phyloP scores from a whole-genome alignment of 192 early-diverging fungal species.

The Podila epigama region DNA sequence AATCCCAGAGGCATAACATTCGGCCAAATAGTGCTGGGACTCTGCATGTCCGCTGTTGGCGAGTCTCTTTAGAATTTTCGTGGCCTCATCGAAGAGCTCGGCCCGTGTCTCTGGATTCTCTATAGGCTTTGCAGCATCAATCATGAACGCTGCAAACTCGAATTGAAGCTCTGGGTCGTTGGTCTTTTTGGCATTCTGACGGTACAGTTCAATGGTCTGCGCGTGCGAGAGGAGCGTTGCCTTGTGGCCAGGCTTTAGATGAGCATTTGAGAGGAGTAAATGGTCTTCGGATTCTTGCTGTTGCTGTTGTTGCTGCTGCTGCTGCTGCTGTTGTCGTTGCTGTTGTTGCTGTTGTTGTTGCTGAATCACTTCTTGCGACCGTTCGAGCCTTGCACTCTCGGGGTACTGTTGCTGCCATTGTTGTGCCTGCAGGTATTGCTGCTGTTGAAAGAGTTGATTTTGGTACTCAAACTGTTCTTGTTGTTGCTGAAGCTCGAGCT shows the following conservation, averaged over 20 bases:
- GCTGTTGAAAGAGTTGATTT: constrained; percentile 20
- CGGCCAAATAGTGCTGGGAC: constrained; percentile 73
- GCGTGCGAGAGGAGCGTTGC: constrained; percentile 58
- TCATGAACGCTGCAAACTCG: constrained; percentile 71
- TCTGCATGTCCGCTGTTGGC: constrained; percentile 65
- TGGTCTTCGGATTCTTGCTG: constrained; percentile 10
- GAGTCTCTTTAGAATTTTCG: constrained; percentile 63
- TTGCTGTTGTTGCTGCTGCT: constrained; percentile 27
- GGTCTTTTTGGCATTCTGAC: constrained; percentile 68
- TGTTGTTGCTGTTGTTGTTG: constrained; percentile 15
- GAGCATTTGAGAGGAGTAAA: constrained; percentile 48
- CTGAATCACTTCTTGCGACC: constrained; percentile 3
- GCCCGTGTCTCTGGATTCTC: constrained; percentile 56
- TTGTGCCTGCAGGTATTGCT: constrained; percentile 23
- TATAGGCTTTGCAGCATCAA: constrained; percentile 60
- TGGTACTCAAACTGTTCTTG: constrained; percentile 16
- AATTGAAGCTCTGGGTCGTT: constrained; percentile 64
- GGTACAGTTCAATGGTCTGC: constrained; percentile 61
- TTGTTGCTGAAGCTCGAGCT: constrained; percentile 10
- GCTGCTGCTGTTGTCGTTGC: constrained; percentile 13
- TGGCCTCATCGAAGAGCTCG: constrained; percentile 71
- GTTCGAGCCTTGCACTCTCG: background rate
- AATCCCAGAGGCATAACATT: constrained; percentile 73
- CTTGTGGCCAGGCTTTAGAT: constrained; percentile 61
- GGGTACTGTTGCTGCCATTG: constrained; percentile 13